Conservation (phyloP, 768 basidiomycete species). For the Kondoa subrosea region DNA sequence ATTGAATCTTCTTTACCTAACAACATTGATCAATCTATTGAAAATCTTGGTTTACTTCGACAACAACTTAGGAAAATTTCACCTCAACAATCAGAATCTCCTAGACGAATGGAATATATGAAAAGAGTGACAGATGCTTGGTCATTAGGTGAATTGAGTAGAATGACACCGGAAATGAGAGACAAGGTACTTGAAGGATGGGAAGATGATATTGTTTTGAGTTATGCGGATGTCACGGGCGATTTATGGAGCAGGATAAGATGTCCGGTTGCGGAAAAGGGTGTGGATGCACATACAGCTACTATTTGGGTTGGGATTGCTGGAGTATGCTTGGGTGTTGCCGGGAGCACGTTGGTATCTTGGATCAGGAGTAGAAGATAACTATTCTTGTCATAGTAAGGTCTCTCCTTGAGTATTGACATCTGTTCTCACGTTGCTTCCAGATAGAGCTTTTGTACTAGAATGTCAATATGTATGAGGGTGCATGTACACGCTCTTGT, state of each 20-base stretch:
- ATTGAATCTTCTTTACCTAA: slow-evolving; percentile 55
- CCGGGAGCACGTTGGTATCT: neutral
- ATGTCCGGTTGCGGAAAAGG: neutral
- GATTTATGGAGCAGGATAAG: neutral
- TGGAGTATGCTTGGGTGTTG: neutral
- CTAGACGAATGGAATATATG: slow-evolving; percentile 84
- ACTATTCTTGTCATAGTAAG: neutral
- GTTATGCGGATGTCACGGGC: slow-evolving; percentile 3
- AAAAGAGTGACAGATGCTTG: slow-evolving; percentile 66
- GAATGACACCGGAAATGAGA: slow-evolving; percentile 51
- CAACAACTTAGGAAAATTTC: slow-evolving; percentile 56
- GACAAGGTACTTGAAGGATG: slow-evolving; percentile 61
- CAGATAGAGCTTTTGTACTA: neutral
- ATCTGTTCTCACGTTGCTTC: neutral
- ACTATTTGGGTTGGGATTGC: neutral
- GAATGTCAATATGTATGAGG: neutral
- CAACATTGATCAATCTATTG: slow-evolving; percentile 58
- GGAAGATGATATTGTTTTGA: slow-evolving; percentile 41
- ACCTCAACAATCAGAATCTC: slow-evolving; percentile 50
- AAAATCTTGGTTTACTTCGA: slow-evolving; percentile 59
- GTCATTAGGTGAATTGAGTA: slow-evolving; percentile 62
- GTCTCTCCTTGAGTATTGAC: neutral
- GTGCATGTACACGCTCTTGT: neutral
- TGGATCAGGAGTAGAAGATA: neutral
- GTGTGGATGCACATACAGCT: neutral